Percentiles rank a stretch among this genome's conserved stretches.
phyloP scores from a whole-genome alignment of 768 basidiomycete species.

The Sistotremastrum suecicum region DNA sequence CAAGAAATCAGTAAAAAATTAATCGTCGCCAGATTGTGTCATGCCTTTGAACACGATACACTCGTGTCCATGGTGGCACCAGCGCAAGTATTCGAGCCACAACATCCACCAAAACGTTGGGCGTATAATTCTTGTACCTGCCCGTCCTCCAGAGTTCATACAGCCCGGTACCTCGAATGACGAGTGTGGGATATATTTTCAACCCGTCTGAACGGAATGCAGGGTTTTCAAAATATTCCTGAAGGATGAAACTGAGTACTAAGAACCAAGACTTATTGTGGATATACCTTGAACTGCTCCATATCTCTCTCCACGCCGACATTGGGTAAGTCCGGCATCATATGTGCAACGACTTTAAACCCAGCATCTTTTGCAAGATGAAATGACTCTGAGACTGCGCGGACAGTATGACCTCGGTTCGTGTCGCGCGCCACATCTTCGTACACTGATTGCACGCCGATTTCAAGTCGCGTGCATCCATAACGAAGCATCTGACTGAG shows the following conservation, averaged over 20 bases:
- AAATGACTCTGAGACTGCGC: constrained; percentile 92
- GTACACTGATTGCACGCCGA: constrained; percentile 97
- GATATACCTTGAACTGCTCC: constrained; percentile 73
- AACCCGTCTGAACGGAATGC: constrained; percentile 93
- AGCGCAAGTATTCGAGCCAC: constrained; percentile 91
- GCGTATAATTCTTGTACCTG: constrained; percentile 98
- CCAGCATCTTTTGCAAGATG: constrained; percentile 98
- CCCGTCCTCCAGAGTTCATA: constrained; percentile 96
- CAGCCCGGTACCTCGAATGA: constrained; percentile 91
- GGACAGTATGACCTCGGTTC: constrained; percentile 96
- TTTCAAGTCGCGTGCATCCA: constrained; percentile 95
- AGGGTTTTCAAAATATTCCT: constrained; percentile 97
- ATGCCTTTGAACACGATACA: constrained; percentile 92
- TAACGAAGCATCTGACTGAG: constrained; percentile 94
- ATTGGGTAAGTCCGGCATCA: constrained; percentile 99
- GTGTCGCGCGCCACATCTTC: constrained; percentile 99
- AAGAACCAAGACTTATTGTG: background rate
- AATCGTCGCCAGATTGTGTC: constrained; percentile 6
- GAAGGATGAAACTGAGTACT: background rate
- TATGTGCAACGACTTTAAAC: constrained; percentile 99
- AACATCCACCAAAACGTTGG: constrained; percentile 96
- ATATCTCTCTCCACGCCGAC: constrained; percentile 95
- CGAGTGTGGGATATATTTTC: constrained; percentile 96
- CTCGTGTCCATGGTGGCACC: constrained; percentile 97
- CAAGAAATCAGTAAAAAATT: background rate